Evolutionary conservation across 2,329 filamentous ascomycete species (phyloP), one percentile per base, ranked within the genome.

Genomic region (Aspergillus ustus): DNA sequence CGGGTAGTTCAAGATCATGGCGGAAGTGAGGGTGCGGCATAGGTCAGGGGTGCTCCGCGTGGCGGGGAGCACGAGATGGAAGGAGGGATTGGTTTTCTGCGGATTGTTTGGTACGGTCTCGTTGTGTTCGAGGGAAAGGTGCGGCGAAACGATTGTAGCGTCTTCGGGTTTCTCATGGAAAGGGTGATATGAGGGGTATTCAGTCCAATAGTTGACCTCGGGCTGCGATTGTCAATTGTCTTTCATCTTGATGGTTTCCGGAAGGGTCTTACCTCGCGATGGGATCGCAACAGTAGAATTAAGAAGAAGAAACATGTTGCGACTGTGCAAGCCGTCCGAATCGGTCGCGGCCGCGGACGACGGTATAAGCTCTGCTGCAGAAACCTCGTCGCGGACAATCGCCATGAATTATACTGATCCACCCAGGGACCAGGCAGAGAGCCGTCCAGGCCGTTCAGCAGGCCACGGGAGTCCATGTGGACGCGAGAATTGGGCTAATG

Each of bases 1-100:
- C 9, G 86, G 86, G 57, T 87, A 88, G 62, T 84, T 81, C 44
- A 87, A 75, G n/a, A 87, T 78, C 73, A 85, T 84, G 1, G 84
- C 81, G 1, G 85, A 86, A 13, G 86, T 75, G 13, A 87, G 69
- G 1, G 84, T 83, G 66, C 84, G 84, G 77, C 86, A 88, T 45
- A 87, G 78, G n/a, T 81, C 78, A 19, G 78, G 66, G 40, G 80
- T 82, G 46, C 78, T 78, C n/a, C 77, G 75, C 43, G 78, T 76
- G 6, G 82, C 79, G 6, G 83, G 81, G 52, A 88, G 77, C 29
- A 88, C 71, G 43, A 88, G 79, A 70, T 88, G 85, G 63, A 88
- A 84, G 51, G 74, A 76, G 0, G 76, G 75, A 52, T 74, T 76
- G 6, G 67, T 64, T 52, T 78, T 77, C 48, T 72, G 68, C 7